Evolutionary conservation across 768 basidiomycete genomes (phyloP).

Genomic region (Fomitopsis serialis): DNA sequence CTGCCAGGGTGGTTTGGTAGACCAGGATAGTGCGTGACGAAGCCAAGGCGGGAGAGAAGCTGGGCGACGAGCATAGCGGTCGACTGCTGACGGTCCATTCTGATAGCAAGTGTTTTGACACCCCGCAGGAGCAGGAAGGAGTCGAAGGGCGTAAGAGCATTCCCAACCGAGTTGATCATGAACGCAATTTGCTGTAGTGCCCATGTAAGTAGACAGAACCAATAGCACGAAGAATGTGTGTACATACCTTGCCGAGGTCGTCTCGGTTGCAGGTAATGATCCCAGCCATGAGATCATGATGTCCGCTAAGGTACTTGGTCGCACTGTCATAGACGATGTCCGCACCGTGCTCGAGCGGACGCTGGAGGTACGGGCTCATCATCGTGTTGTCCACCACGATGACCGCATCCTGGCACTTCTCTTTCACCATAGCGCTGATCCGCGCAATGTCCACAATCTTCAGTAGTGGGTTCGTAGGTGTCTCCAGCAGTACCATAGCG

Average conservation of each 20-base stretch:
- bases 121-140: slow-evolving; percentile 94
- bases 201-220: too few relatives aligned
- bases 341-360: slow-evolving; percentile 92
- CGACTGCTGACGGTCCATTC: slow-evolving; percentile 91
- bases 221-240: too few relatives aligned
- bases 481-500: slow-evolving; percentile 94
- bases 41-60: slow-evolving; percentile 81
- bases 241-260: slow-evolving; percentile 75
- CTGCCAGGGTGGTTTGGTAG: slow-evolving; percentile 75
- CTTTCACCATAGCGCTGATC: slow-evolving; percentile 82
- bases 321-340: slow-evolving; percentile 98
- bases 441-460: slow-evolving; percentile 88
- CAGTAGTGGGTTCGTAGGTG: slow-evolving; percentile 94
- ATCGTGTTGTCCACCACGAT: slow-evolving; percentile 97
- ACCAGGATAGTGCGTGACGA: slow-evolving; percentile 90
- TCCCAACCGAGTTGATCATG: slow-evolving; percentile 89
- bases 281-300: slow-evolving; percentile 99
- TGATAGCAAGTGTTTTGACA: slow-evolving; percentile 91
- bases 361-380: slow-evolving; percentile 98
- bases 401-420: slow-evolving; percentile 72
- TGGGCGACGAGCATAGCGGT: slow-evolving; percentile 79
- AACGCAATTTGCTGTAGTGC: slow-evolving; percentile 73
- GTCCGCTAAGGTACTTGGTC: slow-evolving; percentile 96
- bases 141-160: slow-evolving; percentile 92
- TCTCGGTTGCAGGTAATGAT: slow-evolving; percentile 89